Base-by-base conservation (phyloP, 371 early-diverging fungal genomes). In the Apophysomyces ossiformis region DNA sequence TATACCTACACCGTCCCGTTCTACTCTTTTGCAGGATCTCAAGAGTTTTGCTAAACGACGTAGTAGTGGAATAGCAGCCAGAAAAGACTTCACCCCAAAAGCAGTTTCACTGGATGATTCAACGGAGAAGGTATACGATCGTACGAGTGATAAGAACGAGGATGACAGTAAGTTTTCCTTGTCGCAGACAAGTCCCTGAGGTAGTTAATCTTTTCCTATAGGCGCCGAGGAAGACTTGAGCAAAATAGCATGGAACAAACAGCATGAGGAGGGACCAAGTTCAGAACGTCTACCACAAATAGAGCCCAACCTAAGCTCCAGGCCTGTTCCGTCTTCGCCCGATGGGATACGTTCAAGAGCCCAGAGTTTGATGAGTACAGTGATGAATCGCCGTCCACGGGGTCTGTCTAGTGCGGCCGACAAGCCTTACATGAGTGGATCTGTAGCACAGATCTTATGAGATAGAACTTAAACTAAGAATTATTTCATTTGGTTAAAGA, bases 11-110 rank as follows among this genome's bases (percentile, higher is more conserved):
- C 67, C 77, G 37, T 79, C 80, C 11, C 67, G 75, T 11, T 79
- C 80, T 3, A 77, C 63, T 37, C 67, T 79, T 46, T 57, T 79
- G 26, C 72, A 70, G 18, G 80, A 79, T 32, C 62, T 76, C 57
- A 77, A 75, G 39, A 72, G 75, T 38, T 38, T 79, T 13, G 69
- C 71, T 35, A 71, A 73, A 58, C 58, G 80, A 57, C 69, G 72
- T 35, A 79, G 75, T 32, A 67, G 65, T 50, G 45, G 44, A 9
- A 63, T 38, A 12, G 36, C 50, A 6, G 38, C 61, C 39, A 39
- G 32, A 13, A 60, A 60, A 21, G 67, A 62, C 5, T 18, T 15
- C 44, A 45, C 11, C 8, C 36, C 46, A 44, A 50, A 50, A 50
- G 5, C 11, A 11, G n/a, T 16, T 21, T 7, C 54, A 11, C 21